Conservation (phyloP, 2,329 filamentous ascomycete species). For the Dothiorella sarmentorum region DNA sequence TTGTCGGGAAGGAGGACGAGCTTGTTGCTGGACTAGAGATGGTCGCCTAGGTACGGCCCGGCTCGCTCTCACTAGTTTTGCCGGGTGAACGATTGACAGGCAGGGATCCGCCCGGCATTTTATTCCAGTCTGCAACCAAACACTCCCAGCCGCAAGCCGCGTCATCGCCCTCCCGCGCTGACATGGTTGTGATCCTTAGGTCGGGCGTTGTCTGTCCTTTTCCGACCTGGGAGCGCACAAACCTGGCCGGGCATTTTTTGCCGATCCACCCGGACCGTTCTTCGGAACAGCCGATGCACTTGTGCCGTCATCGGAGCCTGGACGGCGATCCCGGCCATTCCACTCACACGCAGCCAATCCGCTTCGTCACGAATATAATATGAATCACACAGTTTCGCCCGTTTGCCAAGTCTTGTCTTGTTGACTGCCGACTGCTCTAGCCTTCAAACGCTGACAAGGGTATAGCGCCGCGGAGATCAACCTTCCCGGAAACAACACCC, state of each 20-base stretch:
- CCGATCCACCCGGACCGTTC: neutral
- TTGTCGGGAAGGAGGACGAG: too few species aligned
- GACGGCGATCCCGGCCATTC: neutral
- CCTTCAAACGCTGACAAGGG: neutral
- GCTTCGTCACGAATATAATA: neutral
- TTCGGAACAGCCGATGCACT: neutral
- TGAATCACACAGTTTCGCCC: neutral
- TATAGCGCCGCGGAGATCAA: neutral
- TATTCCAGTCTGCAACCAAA: too few species aligned
- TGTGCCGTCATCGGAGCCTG: neutral
- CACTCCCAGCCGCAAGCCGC: neutral
- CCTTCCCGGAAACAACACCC: neutral
- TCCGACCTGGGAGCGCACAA: too few species aligned
- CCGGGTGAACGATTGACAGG: too few species aligned
- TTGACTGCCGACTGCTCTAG: neutral
- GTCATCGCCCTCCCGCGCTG: neutral
- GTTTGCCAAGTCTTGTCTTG: too few species aligned
- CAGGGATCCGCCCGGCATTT: too few species aligned
- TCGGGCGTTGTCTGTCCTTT: neutral
- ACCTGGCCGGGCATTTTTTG: too few species aligned
- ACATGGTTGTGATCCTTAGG: neutral
- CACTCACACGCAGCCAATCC: neutral
- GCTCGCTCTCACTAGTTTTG: conserved; percentile 1
- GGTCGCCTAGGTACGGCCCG: too few species aligned
- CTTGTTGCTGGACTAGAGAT: too few species aligned